Percentiles rank a stretch among this genome's conserved stretches.
These are phyloP conservation scores for Amaranthus hypochondriacus DNA, from an alignment of 148 eudicot genomes.

Conservation along the genomic window DNA sequence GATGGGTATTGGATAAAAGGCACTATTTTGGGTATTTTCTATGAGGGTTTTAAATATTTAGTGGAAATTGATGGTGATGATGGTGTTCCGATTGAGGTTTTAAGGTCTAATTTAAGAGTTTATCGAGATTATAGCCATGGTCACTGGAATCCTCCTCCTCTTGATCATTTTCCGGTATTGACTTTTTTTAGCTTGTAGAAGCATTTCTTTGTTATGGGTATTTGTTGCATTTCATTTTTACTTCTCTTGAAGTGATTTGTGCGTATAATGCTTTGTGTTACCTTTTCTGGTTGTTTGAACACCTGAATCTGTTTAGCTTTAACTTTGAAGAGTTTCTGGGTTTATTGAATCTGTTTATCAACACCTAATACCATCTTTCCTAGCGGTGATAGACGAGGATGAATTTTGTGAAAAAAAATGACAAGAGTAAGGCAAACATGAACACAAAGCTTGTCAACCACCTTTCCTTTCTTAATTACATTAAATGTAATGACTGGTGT, in stretches of 20 bases:
- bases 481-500: too few species aligned
- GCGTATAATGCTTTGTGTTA: too few species aligned
- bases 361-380: too few species aligned
- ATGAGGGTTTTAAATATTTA: slow-evolving; percentile 3
- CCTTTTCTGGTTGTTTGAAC: too few species aligned
- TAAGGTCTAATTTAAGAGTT: slow-evolving; percentile 31
- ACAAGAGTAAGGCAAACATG: too few species aligned
- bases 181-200: not conserved
- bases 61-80: not conserved
- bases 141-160: slow-evolving; percentile 21
- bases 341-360: too few species aligned
- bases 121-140: slow-evolving; percentile 36
- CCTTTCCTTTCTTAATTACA: too few species aligned
- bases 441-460: too few species aligned
- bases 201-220: not conserved
- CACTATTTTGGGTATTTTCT: not conserved
- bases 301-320: too few species aligned
- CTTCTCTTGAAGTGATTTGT: not conserved
- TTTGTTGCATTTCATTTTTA: not conserved
- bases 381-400: too few species aligned
- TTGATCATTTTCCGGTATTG: slow-evolving; percentile 11
- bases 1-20: slow-evolving; percentile 15
- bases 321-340: too few species aligned
- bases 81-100: slow-evolving; percentile 14
- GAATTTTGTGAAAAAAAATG: too few species aligned